Evolutionary conservation across 2,329 filamentous ascomycete genomes (phyloP), one percentile per base, ranked within the genome.

Genomic region (Dothistroma pini): DNA sequence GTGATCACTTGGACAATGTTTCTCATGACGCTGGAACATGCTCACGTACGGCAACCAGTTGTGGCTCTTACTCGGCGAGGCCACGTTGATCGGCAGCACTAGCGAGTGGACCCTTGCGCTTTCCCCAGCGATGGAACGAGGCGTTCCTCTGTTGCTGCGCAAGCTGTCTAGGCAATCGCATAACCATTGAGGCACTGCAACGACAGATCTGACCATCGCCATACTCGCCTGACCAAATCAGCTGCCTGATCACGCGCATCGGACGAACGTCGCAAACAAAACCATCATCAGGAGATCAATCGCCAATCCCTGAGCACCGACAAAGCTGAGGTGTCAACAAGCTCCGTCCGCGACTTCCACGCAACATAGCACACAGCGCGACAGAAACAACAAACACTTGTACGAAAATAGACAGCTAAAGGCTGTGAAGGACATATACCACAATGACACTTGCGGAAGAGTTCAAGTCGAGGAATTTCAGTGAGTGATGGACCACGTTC

Each of bases 391-490:
- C 22, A 51, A 7, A 31, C 21, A 29, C 48, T 51, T 31, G 29
- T n/a, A 31, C 48, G 22, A 51, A 29, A 12, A 31, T 12, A 51
- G 48, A 29, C 48, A 51, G 48, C 48, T 6, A 9, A 7, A n/a
- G n/a, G 51, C 51, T 29, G 51, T 53, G 31, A 21, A 29, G 10
- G 6, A 53, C 9, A 53, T 14, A 35, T 44, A 31, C 16, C 58
- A 60, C 25, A 21, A 60, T 60, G 58, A 60, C 58, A 47, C 52
- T 60, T 47, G 52, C 53, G 31, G 58, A 60, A 19, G 58, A 60
- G 47, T 60, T 60, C 53, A 60, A 32, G 21, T 60, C 58, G 58
- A 50, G 58, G 34, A 60, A 60, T 32, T 60, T 60, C 53, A 60
- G 58, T 60, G 31, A 56, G 58, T 60, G 25, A n/a, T 51, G 21